Base-by-base conservation (phyloP, 495 filamentous ascomycete genomes). In the Aspergillus sparsus region DNA sequence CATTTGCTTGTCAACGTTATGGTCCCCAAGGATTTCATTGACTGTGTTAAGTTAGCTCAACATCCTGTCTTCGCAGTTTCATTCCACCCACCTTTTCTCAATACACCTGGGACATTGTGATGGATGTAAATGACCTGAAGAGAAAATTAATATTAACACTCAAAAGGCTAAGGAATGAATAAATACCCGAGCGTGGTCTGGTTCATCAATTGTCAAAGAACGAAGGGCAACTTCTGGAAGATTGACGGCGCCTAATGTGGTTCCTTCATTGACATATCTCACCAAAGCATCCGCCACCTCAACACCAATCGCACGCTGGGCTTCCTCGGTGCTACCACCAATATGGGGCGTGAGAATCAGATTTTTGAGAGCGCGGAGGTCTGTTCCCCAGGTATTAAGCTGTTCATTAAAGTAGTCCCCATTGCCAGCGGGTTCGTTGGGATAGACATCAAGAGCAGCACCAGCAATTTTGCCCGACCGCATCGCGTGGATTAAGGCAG, bases 1-100 rank as follows among this genome's bases (percentile, higher is more conserved):
- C 78, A 92, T 97, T 73, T 99, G 95, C 79, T 97, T 97, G 71
- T 97, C 94, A 61, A 99, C 92, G 69, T 99, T 99, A 76, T 99
- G 93, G 57, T 94, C 87, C 13, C 86, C 90, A 60, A 98, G 85
- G 57, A 97, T 89, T 65, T 92, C 88, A 77, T 98, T 99, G 49
- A 98, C 92, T 89, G 52, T 53, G 31, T 58, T 15, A 53, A 8
- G 58, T 55, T 10, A 62, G 53, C 35, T 8, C 12, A 49, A n/a
- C 33, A 1, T 15, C 27, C 16, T n/a, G 47, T 2, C 15, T 8
- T 10, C 32, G 27, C 11, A 52, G 45, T 34, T n/a, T 31, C 27
- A 51, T 52, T n/a, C 41, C 42, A 65, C 68, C 68, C 71, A 86
- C 85, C 89, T 80, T 87, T 91, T 57, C 90, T 83, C 71, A 99